Evolutionary conservation across 164 flowering plant species (phyloP).

Genomic region (Magnolia changhungtana): DNA sequence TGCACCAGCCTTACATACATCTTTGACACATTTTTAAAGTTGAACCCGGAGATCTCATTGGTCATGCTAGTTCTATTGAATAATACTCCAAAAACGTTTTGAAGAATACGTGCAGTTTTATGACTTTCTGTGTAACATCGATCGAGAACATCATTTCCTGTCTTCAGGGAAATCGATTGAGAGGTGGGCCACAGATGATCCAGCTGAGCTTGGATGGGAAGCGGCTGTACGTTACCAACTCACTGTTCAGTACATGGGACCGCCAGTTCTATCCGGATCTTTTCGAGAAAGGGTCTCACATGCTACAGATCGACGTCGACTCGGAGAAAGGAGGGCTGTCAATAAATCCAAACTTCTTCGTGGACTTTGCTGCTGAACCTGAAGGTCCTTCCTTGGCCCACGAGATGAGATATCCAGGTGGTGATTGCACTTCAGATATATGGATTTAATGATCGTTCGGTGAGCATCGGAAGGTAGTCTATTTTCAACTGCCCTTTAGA

Average conservation of each 20-base stretch:
- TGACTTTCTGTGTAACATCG: no score
- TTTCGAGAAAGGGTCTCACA: conserved; percentile 79
- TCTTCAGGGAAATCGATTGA: conserved; percentile 63
- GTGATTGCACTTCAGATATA: conserved; percentile 98
- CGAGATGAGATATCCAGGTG: conserved; percentile 98
- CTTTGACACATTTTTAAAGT: no score
- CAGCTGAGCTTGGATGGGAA: conserved; percentile 95
- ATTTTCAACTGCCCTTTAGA: neutral
- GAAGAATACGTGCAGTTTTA: no score
- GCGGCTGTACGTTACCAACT: conserved; percentile 88
- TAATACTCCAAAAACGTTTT: no score
- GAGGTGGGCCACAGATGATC: conserved; percentile 99
- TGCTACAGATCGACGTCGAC: conserved; percentile 83
- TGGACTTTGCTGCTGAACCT: conserved; percentile 87
- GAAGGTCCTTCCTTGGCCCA: conserved; percentile 96
- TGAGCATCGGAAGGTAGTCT: neutral
- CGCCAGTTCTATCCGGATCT: conserved; percentile 87
- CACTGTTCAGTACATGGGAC: conserved; percentile 94
- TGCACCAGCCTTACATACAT: no score
- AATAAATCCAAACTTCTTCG: conserved; percentile 74
- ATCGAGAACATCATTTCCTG: neutral
- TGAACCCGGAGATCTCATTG: no score
- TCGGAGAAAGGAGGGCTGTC: conserved; percentile 79
- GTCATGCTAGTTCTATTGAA: no score
- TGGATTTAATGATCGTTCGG: conserved; percentile 46